A percentile compares a stretch with the other conserved stretches of the same genome.
Conservation (phyloP, 1,284 basidiomycete genomes). For the Pisolithus thermaeus region DNA sequence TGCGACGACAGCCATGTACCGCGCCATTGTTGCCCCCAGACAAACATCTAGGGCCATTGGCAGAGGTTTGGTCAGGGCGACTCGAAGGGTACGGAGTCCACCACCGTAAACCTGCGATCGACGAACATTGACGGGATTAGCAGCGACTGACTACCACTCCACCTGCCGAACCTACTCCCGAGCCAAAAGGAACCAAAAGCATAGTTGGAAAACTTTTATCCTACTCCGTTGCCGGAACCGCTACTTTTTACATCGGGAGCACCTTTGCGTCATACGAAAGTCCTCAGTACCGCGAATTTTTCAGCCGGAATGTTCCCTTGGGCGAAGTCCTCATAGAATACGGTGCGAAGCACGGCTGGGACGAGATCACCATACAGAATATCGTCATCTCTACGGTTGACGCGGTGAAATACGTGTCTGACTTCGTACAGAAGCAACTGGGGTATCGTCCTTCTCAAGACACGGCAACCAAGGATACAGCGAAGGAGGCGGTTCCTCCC, state of each 20-base stretch:
- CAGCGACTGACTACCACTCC: conserved; percentile 53
- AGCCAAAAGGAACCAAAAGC: conserved; percentile 49
- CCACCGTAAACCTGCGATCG: background rate
- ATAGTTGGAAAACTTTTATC: conserved; percentile 50
- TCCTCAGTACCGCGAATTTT: conserved; percentile 74
- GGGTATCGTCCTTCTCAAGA: conserved; percentile 32
- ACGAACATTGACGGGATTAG: conserved; percentile 20
- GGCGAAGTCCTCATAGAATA: conserved; percentile 76
- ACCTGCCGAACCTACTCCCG: conserved; percentile 26
- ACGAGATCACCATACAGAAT: conserved; percentile 58
- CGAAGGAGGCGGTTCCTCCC: conserved; percentile 33
- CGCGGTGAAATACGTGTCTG: conserved; percentile 46
- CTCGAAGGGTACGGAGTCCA: conserved; percentile 41
- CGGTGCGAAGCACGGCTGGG: conserved; percentile 75
- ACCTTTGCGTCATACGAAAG: conserved; percentile 70
- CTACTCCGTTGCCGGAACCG: conserved; percentile 56
- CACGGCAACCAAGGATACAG: conserved; percentile 27
- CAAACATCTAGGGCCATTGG: conserved; percentile 42
- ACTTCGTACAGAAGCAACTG: conserved; percentile 40
- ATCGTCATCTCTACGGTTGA: conserved; percentile 53
- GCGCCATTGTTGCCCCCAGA: conserved; percentile 49
- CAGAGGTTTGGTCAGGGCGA: conserved; percentile 41
- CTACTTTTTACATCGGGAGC: conserved; percentile 77
- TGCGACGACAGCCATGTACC: conserved; percentile 42
- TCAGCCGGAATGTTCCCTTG: conserved; percentile 72